Evolutionary conservation across 192 early-diverging fungal genomes (phyloP), one percentile per base, ranked within the genome.

Genomic region (Coemansia sp.): DNA sequence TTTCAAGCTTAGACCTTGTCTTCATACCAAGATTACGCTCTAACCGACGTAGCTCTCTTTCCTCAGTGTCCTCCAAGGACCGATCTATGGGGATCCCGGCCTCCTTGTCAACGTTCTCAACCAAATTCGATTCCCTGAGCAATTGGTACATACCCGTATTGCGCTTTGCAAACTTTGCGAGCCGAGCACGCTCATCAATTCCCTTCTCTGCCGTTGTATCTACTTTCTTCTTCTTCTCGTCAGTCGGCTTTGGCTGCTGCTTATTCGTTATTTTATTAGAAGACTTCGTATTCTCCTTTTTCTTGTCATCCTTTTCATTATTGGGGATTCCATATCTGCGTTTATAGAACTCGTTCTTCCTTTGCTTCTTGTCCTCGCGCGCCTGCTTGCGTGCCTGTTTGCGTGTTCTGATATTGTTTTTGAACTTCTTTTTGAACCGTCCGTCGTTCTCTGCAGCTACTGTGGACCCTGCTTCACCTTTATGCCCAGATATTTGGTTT

Each of bases 1-100:
- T 72, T 9, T 68, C 67, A n/a, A 84, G 64, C 68, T 76, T 82
- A n/a, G 63, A 42, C 39, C 65, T 74, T n/a, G 50, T 71, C 53
- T 84, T 84, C 49, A 87, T 84, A 0, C 82, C 84, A 4, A 87
- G 71, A 50, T 78, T 71, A 20, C 73, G 71, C 61, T 83, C 86
- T 38, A 85, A 69, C 7, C 79, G 68, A 19, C 79, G 77, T 73
- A 85, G 55, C 67, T 85, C 83, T 2, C 74, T 63, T 32, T 87
- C 86, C 51, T 85, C 86, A 7, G 72, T 41, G 16, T 83, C 81
- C 63, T 77, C 71, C 10, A 59, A 77, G 2, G 32, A 54, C 17
- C 49, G 39, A 3, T 25, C 48, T 61, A 41, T 66, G 19, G 14
- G 14, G 61, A 77, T 53, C 1, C 81, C 77, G 8, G 72, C 72